A percentile compares a stretch with the other conserved stretches of the same genome.
These are phyloP conservation scores for Salisapilia sapeloensis DNA, from an alignment of 352 stramenopile species.

Conservation along the genomic window DNA sequence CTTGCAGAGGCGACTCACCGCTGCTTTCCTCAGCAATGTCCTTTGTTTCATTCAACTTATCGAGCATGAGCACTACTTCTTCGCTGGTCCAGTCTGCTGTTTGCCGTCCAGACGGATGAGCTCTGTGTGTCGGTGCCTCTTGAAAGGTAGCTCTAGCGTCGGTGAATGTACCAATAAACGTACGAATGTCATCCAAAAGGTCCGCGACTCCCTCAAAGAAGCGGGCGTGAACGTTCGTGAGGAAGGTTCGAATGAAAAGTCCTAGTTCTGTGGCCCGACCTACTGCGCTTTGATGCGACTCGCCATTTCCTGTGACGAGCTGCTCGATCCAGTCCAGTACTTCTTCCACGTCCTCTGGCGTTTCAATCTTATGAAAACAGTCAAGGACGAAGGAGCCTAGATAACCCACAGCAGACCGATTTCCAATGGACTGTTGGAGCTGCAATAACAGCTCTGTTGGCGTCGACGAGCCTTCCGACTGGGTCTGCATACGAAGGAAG, in stretches of 20 bases:
- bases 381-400: too few species aligned
- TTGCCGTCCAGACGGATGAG: background rate
- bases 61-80: background rate
- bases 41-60: background rate
- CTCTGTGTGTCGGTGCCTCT: background rate
- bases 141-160: background rate
- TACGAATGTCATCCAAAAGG: background rate
- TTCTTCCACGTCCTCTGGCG: too few species aligned
- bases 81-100: background rate
- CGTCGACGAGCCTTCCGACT: too few species aligned
- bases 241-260: constrained; percentile 1
- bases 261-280: too few species aligned
- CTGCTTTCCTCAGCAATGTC: background rate
- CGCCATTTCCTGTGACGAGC: too few species aligned
- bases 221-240: background rate
- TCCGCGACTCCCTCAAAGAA: constrained; percentile 1
- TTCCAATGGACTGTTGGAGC: too few species aligned
- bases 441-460: too few species aligned
- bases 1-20: background rate
- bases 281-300: too few species aligned
- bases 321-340: too few species aligned
- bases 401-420: too few species aligned
- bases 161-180: background rate
- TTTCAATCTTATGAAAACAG: too few species aligned
- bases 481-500: too few species aligned